A percentile compares a stretch with the other conserved stretches of the same genome.
Evolutionary conservation across 306 rosid species (phyloP).

Genomic region (Lathyrus oleraceus): DNA sequence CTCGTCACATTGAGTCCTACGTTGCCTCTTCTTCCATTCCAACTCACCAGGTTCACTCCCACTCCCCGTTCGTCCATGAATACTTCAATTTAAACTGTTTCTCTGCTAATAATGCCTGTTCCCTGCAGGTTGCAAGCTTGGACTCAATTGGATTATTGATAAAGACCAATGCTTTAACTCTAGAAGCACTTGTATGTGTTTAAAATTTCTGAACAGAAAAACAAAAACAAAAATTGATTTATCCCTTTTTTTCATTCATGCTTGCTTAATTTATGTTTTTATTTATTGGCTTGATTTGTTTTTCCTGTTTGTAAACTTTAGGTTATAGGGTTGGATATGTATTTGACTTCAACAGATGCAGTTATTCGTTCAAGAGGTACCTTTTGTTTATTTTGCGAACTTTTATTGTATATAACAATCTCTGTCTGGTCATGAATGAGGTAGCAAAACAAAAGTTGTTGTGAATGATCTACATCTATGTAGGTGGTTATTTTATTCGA

Average conservation of each 20-base stretch:
- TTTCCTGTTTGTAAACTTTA: conserved; percentile 30
- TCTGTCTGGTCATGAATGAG: neutral
- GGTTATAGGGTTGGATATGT: conserved; percentile 84
- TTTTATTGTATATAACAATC: neutral
- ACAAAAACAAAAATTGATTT: neutral
- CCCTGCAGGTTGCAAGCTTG: conserved; percentile 63
- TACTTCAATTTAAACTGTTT: neutral
- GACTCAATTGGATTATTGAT: conserved; percentile 60
- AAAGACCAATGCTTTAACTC: conserved; percentile 57
- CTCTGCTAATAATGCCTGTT: conserved; percentile 35
- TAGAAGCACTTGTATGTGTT: conserved; percentile 64
- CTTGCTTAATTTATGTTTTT: conserved; percentile 18
- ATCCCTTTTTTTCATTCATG: neutral
- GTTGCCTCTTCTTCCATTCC: conserved; percentile 68
- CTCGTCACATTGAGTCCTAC: conserved; percentile 67
- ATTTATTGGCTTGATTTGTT: neutral
- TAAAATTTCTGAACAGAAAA: neutral
- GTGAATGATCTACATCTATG: neutral
- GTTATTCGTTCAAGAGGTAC: conserved; percentile 81
- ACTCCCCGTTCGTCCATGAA: neutral
- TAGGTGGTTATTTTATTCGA: neutral
- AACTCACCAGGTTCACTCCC: conserved; percentile 58
- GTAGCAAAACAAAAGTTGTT: neutral
- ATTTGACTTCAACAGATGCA: conserved; percentile 73
- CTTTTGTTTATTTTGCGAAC: neutral